phyloP scores from a whole-genome alignment of 305 asterid genomes.

The Ilex paraguariensis region DNA sequence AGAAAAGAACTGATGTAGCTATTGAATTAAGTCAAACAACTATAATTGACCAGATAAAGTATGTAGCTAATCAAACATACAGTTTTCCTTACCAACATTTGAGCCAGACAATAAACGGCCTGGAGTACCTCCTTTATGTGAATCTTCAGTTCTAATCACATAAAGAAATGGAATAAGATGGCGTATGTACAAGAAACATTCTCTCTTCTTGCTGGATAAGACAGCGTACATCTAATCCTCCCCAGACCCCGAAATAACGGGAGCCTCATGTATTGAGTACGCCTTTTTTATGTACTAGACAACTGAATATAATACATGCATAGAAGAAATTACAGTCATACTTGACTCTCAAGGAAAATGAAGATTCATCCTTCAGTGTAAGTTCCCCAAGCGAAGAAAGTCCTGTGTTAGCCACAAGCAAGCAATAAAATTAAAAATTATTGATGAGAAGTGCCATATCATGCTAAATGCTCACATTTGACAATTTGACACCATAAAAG shows the following conservation, averaged over 20 bases:
- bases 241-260: too few relatives aligned
- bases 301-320: slow-evolving; percentile 8
- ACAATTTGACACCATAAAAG: not conserved
- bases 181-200: slow-evolving; percentile 7
- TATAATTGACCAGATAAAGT: slow-evolving; percentile 2
- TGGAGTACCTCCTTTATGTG: slow-evolving; percentile 51
- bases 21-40: slow-evolving; percentile 11
- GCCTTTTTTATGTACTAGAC: not conserved
- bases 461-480: slow-evolving; percentile 3
- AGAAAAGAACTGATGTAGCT: not conserved
- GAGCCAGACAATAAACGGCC: slow-evolving; percentile 51
- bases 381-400: slow-evolving; percentile 49
- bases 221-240: too few relatives aligned
- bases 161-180: slow-evolving; percentile 8
- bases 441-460: not conserved
- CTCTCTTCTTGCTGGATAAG: too few relatives aligned
- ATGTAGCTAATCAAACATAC: slow-evolving; percentile 4
- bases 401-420: slow-evolving; percentile 20
- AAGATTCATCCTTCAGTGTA: slow-evolving; percentile 59
- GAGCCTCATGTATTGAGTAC: too few relatives aligned
- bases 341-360: slow-evolving; percentile 58
- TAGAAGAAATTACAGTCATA: slow-evolving; percentile 25
- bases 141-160: slow-evolving; percentile 57
- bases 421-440: not conserved
- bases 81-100: slow-evolving; percentile 34